Conservation (phyloP, 2,329 filamentous ascomycete genomes). For the Polychaeton citri region DNA sequence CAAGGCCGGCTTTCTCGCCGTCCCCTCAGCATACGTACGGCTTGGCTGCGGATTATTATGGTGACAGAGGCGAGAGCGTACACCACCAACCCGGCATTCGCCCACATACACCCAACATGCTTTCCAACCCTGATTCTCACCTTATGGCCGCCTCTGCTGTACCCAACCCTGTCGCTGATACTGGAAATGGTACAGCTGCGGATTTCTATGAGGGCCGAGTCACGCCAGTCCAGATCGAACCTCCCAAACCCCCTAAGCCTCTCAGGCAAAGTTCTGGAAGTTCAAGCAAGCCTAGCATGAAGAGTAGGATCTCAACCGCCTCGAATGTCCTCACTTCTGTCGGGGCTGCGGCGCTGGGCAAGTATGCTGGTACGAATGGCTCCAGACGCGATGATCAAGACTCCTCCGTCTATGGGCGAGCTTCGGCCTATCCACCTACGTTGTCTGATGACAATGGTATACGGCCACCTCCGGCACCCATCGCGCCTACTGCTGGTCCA, state of each 20-base stretch:
- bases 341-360: background rate
- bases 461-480: background rate
- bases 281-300: background rate
- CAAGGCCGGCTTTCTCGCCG: constrained; percentile 32
- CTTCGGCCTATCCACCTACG: background rate
- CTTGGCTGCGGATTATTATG: constrained; percentile 48
- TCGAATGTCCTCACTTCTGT: background rate
- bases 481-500: background rate
- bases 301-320: background rate
- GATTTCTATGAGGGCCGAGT: constrained; percentile 36
- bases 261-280: background rate
- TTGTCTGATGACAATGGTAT: background rate
- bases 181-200: constrained; percentile 45
- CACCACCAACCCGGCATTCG: constrained; percentile 46
- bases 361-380: background rate
- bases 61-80: constrained; percentile 49
- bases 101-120: constrained; percentile 37
- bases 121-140: constrained; percentile 40
- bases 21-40: constrained; percentile 29
- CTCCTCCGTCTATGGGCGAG: background rate
- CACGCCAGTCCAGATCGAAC: constrained; percentile 4
- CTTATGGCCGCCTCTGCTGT: constrained; percentile 39
- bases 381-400: background rate
- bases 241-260: background rate
- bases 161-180: constrained; percentile 44